A percentile compares a stretch with the other conserved stretches of the same genome.
Conservation (phyloP, 805 yeast species). For the Lipomyces sp. region DNA sequence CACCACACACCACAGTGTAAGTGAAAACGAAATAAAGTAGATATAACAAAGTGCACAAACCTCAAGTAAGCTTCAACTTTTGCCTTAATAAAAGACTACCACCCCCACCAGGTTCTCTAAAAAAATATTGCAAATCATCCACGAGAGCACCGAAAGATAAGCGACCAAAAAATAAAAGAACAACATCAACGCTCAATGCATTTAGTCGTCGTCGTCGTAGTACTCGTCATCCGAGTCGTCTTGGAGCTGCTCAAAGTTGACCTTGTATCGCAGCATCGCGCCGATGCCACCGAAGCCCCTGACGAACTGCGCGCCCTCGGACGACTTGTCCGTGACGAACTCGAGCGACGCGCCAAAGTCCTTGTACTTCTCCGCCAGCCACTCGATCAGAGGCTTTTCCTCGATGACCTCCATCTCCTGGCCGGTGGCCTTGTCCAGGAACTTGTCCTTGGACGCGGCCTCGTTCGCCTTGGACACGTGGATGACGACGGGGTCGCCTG, state of each 20-base stretch:
- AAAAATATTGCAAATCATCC: too few relatives aligned
- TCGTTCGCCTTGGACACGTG: constrained; percentile 60
- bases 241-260: constrained; percentile 90
- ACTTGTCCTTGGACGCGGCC: constrained; percentile 45
- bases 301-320: constrained; percentile 98
- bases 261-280: constrained; percentile 91
- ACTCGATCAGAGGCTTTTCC: constrained; percentile 85
- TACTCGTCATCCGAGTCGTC: constrained; percentile 88
- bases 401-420: constrained; percentile 84
- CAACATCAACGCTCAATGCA: too few relatives aligned
- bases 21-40: too few relatives aligned
- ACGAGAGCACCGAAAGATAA: too few relatives aligned
- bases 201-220: constrained; percentile 63
- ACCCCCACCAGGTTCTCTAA: too few relatives aligned
- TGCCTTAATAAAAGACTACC: too few relatives aligned
- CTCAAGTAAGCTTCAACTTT: too few relatives aligned
- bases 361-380: constrained; percentile 97
- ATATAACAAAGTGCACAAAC: too few relatives aligned
- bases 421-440: constrained; percentile 81
- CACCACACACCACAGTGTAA: too few relatives aligned
- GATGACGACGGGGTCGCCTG: constrained; percentile 70
- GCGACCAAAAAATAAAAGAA: too few relatives aligned
- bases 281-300: constrained; percentile 99
- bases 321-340: constrained; percentile 92
- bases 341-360: constrained; percentile 93